These are phyloP conservation scores for Zygoascus flipseniorum DNA, from an alignment of 805 yeast species.

Conservation along the genomic window DNA sequence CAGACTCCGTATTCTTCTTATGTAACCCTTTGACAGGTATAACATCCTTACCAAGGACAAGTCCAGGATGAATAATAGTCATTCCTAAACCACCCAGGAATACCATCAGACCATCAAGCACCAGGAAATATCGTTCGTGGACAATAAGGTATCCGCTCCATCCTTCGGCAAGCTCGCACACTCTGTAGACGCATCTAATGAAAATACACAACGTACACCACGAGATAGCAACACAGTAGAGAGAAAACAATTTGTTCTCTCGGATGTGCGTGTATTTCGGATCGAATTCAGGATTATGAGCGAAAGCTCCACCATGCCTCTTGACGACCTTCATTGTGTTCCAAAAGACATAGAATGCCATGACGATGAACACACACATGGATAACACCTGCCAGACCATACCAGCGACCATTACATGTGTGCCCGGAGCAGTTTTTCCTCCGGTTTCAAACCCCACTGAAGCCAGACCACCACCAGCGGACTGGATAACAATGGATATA, in stretches of 20 bases:
- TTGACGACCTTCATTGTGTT: background rate
- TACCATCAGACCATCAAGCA: constrained; percentile 58
- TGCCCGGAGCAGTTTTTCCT: constrained; percentile 37
- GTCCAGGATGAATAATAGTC: constrained; percentile 57
- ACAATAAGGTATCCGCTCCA: constrained; percentile 60
- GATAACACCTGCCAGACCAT: constrained; percentile 67
- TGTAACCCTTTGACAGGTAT: constrained; percentile 17
- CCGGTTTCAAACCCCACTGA: constrained; percentile 34
- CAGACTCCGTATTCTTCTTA: background rate
- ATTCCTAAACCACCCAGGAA: constrained; percentile 38
- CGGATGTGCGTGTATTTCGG: constrained; percentile 13
- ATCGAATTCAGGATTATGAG: background rate
- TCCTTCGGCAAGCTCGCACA: constrained; percentile 64
- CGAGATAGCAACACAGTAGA: constrained; percentile 9
- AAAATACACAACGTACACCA: constrained; percentile 26
- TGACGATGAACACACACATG: constrained; percentile 49
- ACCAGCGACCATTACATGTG: constrained; percentile 69
- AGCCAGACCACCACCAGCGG: constrained; percentile 69
- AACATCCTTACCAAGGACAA: constrained; percentile 36
- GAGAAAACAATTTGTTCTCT: constrained; percentile 3
- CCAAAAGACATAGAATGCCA: constrained; percentile 39
- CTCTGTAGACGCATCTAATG: constrained; percentile 53
- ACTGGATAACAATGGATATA: constrained; percentile 57
- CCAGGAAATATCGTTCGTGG: constrained; percentile 50
- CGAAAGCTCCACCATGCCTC: background rate